Base-by-base conservation (phyloP, 1,284 basidiomycete species). In the Sanghuangporus weigelae region DNA sequence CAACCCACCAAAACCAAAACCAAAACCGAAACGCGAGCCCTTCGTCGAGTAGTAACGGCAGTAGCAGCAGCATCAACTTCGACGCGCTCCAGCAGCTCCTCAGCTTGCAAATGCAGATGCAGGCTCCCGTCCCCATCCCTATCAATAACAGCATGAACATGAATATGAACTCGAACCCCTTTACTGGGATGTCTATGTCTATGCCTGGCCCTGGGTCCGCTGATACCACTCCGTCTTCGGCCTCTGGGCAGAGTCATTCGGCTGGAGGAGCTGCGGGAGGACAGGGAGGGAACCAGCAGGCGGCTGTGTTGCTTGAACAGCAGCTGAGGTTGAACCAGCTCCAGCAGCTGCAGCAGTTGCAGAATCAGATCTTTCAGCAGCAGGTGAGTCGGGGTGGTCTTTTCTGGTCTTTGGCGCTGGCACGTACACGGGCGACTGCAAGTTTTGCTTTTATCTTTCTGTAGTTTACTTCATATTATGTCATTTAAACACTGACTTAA, bases 301-400 rank as follows among this genome's bases (percentile, higher is more conserved):
- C 44, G 26, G 23, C 54, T 31, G 44, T 75, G 63, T 69, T 82
- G 10, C 71, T 84, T 59, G 81, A 90, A 68, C 81, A 85, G 68
- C 88, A 90, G 71, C 81, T 89, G 74, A 87, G 87, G 72, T 78
- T 91, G 54, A 81, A 81, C 1, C 88, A 90, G 72, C 75, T 92
- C 2, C 89, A 91, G 63, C 87, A 90, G 71, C 76, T 92, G 3
- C 89, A 90, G 69, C 86, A 90, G 70, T 77, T 92, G 1, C 90
- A 92, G 71, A 85, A 84, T 63, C 88, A 92, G 78, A 90, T 93
- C 64, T 88, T 93, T 63, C 90, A 92, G 69, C 90, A 92, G 71
- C 90, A 92, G 85, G 90, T 87, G 68, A 61, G 79, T 68, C 49
- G 49, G 59, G 49, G 48, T 60, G 48, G 2, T 7, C 2, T 1